Conservation (phyloP, 1,139 yeast genomes). For the Nakaseomyces delphensis region DNA sequence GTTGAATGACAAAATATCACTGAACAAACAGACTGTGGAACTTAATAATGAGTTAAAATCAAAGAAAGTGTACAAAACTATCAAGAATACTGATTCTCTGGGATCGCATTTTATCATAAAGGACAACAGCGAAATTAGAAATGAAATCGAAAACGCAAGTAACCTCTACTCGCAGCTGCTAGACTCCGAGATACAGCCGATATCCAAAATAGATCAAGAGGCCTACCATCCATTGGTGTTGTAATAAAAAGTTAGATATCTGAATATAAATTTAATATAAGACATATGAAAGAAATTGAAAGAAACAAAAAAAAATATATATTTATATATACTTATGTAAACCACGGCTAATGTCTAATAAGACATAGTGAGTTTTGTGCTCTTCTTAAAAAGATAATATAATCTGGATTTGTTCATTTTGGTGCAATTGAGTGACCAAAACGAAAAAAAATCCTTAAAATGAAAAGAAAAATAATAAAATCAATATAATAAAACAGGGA, state of each 20-base stretch:
- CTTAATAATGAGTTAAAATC: slow-evolving; percentile 15
- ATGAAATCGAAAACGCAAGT: not conserved
- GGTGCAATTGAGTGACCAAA: not conserved
- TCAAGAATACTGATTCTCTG: not conserved
- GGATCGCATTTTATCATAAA: slow-evolving; percentile 1
- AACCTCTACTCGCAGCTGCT: not conserved
- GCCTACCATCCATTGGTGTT: slow-evolving; percentile 5
- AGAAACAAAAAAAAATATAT: no score
- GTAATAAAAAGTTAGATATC: not conserved
- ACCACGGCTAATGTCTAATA: no score
- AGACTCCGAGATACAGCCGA: not conserved
- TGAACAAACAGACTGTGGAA: slow-evolving; percentile 28
- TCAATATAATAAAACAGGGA: not conserved
- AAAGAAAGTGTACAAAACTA: slow-evolving; percentile 3
- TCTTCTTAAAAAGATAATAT: no score
- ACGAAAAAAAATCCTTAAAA: not conserved
- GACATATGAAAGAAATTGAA: no score
- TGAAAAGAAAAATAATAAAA: not conserved
- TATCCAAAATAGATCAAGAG: not conserved
- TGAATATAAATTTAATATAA: not conserved
- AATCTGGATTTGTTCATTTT: no score
- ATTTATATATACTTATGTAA: no score
- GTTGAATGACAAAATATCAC: slow-evolving; percentile 26
- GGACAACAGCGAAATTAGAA: slow-evolving; percentile 1
- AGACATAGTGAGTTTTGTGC: no score